phyloP scores from a whole-genome alignment of 2,329 filamentous ascomycete genomes.

The Tolypocladium amazonense region DNA sequence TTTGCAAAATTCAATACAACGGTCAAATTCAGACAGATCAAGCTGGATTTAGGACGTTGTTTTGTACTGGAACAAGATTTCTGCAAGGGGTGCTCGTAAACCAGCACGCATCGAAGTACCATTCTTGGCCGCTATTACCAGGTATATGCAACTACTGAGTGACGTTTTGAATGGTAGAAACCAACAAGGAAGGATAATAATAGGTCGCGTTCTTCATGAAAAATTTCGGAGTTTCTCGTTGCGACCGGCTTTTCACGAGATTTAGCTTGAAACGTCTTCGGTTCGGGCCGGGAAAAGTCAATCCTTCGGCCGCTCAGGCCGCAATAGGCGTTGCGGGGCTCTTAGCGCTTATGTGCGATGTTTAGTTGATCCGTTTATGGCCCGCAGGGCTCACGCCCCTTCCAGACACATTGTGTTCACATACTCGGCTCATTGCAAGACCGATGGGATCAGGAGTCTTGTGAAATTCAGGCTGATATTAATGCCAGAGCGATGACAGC shows the following conservation, averaged over 20 bases:
- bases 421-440: neutral
- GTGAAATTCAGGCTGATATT: neutral
- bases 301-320: neutral
- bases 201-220: too few relatives aligned
- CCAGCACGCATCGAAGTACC: too few relatives aligned
- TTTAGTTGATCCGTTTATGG: neutral
- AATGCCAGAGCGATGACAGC: too few relatives aligned
- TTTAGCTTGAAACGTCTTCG: neutral
- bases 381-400: neutral
- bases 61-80: too few relatives aligned
- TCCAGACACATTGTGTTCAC: neutral
- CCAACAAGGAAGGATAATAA: too few relatives aligned
- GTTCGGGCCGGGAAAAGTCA: neutral
- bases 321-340: neutral
- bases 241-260: neutral
- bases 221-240: neutral
- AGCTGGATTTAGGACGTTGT: too few relatives aligned
- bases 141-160: neutral
- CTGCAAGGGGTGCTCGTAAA: too few relatives aligned
- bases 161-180: too few relatives aligned
- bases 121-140: too few relatives aligned
- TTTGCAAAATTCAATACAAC: too few relatives aligned
- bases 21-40: too few relatives aligned
- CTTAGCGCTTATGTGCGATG: neutral
- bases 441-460: neutral